These are phyloP conservation scores for Hyaloperonospora brassicae DNA, from an alignment of 352 stramenopile genomes.

Conservation along the genomic window DNA sequence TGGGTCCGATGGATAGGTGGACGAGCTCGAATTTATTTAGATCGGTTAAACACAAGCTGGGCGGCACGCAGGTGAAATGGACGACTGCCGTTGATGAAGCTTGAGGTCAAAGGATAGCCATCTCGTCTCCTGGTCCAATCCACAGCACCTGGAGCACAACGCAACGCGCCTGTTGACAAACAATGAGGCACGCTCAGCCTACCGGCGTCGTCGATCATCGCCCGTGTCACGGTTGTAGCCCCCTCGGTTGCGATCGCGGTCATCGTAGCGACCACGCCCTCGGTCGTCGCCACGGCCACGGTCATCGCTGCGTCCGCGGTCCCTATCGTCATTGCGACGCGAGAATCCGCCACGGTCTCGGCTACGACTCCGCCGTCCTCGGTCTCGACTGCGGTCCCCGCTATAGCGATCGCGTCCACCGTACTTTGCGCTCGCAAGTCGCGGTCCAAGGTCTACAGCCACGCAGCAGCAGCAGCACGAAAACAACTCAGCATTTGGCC, in stretches of 20 bases:
- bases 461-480: background rate
- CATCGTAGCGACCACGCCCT: conserved; percentile 42
- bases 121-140: conserved; percentile 5
- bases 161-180: conserved; percentile 8
- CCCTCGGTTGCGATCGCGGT: conserved; percentile 44
- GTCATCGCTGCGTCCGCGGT: conserved; percentile 39
- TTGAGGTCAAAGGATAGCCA: conserved; percentile 13
- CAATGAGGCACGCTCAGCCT: conserved; percentile 5
- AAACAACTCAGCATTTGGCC: background rate
- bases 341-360: conserved; percentile 35
- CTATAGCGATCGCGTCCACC: conserved; percentile 33
- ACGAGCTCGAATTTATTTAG: conserved; percentile 60
- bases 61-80: conserved; percentile 22
- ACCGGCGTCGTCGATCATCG: conserved; percentile 37
- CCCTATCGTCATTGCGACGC: conserved; percentile 39
- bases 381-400: conserved; percentile 40
- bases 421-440: conserved; percentile 69
- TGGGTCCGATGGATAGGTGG: conserved; percentile 32
- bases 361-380: conserved; percentile 40
- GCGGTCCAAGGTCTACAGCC: conserved; percentile 55
- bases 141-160: conserved; percentile 17
- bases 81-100: conserved; percentile 8
- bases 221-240: conserved; percentile 35
- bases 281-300: conserved; percentile 20
- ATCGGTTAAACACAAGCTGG: conserved; percentile 53